Conservation (phyloP, 2,329 filamentous ascomycete genomes). For the Pochonia chlamydosporia region DNA sequence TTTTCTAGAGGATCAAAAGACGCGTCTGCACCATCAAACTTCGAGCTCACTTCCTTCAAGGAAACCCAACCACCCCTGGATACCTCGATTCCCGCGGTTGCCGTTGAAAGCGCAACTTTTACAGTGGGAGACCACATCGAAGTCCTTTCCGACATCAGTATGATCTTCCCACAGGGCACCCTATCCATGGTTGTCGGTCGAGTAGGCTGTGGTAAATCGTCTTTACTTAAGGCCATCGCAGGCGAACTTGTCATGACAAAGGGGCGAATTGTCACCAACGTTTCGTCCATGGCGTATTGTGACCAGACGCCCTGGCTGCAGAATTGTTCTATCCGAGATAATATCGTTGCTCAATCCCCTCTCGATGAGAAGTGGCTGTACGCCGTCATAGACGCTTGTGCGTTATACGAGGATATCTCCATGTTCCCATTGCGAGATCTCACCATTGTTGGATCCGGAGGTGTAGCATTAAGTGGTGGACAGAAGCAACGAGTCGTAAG, state of each 20-base stretch:
- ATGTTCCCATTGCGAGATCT: conserved; percentile 24
- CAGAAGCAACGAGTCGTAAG: conserved; percentile 36
- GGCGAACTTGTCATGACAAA: conserved; percentile 24
- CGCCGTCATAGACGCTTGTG: conserved; percentile 25
- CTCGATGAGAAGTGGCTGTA: conserved; percentile 23
- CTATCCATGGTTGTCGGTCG: conserved; percentile 33
- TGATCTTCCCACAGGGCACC: conserved; percentile 13
- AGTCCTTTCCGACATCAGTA: conserved; percentile 19
- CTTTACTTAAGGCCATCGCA: conserved; percentile 30
- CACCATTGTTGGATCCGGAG: conserved; percentile 34
- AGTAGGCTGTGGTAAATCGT: conserved; percentile 39
- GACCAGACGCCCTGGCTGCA: conserved; percentile 38
- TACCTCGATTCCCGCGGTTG: conserved; percentile 1
- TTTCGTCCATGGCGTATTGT: conserved; percentile 31
- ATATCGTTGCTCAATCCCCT: conserved; percentile 27
- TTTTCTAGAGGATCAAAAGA: background rate
- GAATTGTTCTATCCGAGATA: conserved; percentile 32
- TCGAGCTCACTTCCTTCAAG: background rate
- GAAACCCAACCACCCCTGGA: background rate
- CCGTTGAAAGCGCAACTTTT: conserved; percentile 12
- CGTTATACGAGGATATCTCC: conserved; percentile 27
- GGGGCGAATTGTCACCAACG: conserved; percentile 20
- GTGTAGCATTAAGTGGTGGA: conserved; percentile 37
- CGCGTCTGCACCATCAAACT: background rate
- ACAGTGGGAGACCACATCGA: conserved; percentile 8